phyloP scores from a whole-genome alignment of 225 moss, liverwort and hornwort species.

The Physcomitrium patens region DNA sequence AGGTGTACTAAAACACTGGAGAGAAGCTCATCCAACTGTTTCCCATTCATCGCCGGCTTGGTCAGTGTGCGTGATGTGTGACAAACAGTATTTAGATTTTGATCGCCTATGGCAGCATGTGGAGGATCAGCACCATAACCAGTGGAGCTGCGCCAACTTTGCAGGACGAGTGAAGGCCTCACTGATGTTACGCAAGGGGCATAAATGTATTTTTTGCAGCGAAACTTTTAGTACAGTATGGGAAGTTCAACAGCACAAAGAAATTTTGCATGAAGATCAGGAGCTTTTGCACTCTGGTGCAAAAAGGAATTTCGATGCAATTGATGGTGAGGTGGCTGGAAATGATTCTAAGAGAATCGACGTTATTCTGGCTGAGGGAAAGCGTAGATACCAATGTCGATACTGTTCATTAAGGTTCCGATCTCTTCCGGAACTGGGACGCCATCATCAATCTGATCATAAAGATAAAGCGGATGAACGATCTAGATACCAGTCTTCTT shows the following conservation, averaged over 20 bases:
- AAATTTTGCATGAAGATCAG: constrained; percentile 47
- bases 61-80: constrained; percentile 78
- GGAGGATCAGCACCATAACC: constrained; percentile 68
- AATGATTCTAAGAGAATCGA: constrained; percentile 39
- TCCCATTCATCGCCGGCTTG: constrained; percentile 64
- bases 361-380: constrained; percentile 16
- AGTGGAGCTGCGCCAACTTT: constrained; percentile 66
- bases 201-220: constrained; percentile 61
- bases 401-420: constrained; percentile 64
- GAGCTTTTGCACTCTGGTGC: constrained; percentile 46
- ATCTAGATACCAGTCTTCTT: constrained; percentile 24
- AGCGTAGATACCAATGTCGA: constrained; percentile 55
- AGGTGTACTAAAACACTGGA: constrained; percentile 73
- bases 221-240: constrained; percentile 56
- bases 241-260: constrained; percentile 69
- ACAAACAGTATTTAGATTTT: constrained; percentile 56
- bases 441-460: constrained; percentile 78
- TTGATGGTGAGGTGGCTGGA: constrained; percentile 37
- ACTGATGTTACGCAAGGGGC: constrained; percentile 33
- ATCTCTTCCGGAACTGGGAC: constrained; percentile 69
- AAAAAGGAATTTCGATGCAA: constrained; percentile 51
- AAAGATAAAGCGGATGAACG: constrained; percentile 40
- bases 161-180: constrained; percentile 39
- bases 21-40: constrained; percentile 58
- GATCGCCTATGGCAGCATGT: constrained; percentile 84